A percentile compares a stretch with the other conserved stretches of the same genome.
Evolutionary conservation across 2,329 filamentous ascomycete species (phyloP).

Genomic region (Leptoxyphium fumago): DNA sequence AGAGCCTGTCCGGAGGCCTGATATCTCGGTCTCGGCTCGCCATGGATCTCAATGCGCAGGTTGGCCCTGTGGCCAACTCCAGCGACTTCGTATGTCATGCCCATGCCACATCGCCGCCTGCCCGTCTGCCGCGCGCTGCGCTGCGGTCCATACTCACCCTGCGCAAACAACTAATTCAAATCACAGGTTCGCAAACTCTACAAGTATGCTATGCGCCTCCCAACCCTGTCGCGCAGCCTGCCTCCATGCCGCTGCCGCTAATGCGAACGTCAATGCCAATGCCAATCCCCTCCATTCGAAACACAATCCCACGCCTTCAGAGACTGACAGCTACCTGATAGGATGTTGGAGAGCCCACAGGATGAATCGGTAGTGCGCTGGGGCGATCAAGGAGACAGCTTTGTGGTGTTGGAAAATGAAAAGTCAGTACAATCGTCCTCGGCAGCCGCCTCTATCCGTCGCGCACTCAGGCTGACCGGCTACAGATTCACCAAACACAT

Average conservation of each 20-base stretch:
- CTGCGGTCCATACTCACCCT: background rate
- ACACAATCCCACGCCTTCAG: background rate
- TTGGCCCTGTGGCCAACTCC: slow-evolving; percentile 49
- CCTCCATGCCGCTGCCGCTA: slow-evolving; percentile 1
- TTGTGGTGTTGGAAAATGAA: slow-evolving; percentile 69
- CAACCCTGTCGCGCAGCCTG: background rate
- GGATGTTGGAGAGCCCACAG: slow-evolving; percentile 91
- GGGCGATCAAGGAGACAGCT: slow-evolving; percentile 89
- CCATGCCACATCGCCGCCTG: background rate
- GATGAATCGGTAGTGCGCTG: slow-evolving; percentile 89
- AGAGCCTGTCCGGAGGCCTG: background rate
- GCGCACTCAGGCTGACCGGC: slow-evolving; percentile 37
- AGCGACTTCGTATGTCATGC: slow-evolving; percentile 75
- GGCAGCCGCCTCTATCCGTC: background rate
- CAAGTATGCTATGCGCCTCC: slow-evolving; percentile 52
- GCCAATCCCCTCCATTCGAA: slow-evolving; percentile 7
- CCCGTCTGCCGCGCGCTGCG: too few species aligned
- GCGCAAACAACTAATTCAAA: background rate
- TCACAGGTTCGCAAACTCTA: slow-evolving; percentile 88
- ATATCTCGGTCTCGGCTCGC: slow-evolving; percentile 1
- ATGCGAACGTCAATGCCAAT: background rate
- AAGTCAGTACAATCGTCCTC: slow-evolving; percentile 33
- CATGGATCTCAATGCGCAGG: slow-evolving; percentile 30
- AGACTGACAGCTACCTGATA: slow-evolving; percentile 25
- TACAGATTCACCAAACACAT: slow-evolving; percentile 97